Percentiles rank a stretch among this genome's conserved stretches.
Evolutionary conservation across 2,329 filamentous ascomycete species (phyloP).

Genomic region (Ophiostoma fasciatum): DNA sequence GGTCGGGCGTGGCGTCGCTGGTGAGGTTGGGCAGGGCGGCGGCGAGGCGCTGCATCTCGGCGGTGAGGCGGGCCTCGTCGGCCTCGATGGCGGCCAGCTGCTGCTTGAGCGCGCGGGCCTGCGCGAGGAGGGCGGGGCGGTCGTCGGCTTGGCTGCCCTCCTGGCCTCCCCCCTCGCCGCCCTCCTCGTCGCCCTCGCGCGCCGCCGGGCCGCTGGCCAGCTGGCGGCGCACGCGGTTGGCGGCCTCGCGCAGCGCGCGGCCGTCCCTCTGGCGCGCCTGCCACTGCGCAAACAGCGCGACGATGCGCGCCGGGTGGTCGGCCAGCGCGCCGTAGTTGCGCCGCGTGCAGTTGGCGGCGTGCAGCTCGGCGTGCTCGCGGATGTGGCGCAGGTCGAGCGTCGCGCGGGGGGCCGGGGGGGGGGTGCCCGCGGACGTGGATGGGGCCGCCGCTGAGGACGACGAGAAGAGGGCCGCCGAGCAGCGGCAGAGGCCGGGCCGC

Average conservation of each 20-base stretch:
- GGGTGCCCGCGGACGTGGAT: too few species aligned
- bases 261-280: slow-evolving; percentile 44
- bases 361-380: slow-evolving; percentile 65
- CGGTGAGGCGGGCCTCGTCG: slow-evolving; percentile 41
- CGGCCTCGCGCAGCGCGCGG: slow-evolving; percentile 47
- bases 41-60: slow-evolving; percentile 60
- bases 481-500: too few species aligned
- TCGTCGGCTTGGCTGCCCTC: slow-evolving; percentile 13
- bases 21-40: slow-evolving; percentile 78
- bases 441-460: too few species aligned
- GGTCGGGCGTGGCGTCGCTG: slow-evolving; percentile 57
- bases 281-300: slow-evolving; percentile 40
- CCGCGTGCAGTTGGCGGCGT: slow-evolving; percentile 69
- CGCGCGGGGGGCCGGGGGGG: slow-evolving; percentile 58
- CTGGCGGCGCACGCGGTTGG: slow-evolving; percentile 47
- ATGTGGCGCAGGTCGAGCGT: slow-evolving; percentile 79
- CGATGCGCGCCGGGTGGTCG: slow-evolving; percentile 40
- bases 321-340: slow-evolving; percentile 60
- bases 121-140: slow-evolving; percentile 36
- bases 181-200: slow-evolving; percentile 28
- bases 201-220: slow-evolving; percentile 37
- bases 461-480: too few species aligned
- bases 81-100: slow-evolving; percentile 45
- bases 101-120: slow-evolving; percentile 51
- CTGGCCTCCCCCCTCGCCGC: slow-evolving; percentile 11